Base-by-base conservation (phyloP, 495 filamentous ascomycete genomes). In the Aspergillus sparsus region DNA sequence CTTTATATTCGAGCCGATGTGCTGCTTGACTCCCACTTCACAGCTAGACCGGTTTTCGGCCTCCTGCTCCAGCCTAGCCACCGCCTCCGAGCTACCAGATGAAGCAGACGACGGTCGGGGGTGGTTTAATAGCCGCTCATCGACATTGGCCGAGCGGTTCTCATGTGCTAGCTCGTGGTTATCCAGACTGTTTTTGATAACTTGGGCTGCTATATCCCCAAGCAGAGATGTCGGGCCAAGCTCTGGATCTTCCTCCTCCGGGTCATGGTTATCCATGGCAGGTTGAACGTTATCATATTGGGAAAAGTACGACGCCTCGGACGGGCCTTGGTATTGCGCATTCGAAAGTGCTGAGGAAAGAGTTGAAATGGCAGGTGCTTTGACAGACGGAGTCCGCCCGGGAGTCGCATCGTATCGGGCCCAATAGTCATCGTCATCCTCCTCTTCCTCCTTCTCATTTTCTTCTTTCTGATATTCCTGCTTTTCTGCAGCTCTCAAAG, bases 371-470 rank as follows among this genome's bases (percentile, higher is more conserved):
- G 44, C 16, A 18, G 44, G 44, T 18, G 44, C 15, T 47, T 47
- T 47, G 16, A 47, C 72, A 1, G 85, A 85, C 6, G 93, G 93
- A 16, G 92, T 93, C 36, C 85, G 80, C 7, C 84, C 84, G 2
- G 90, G 90, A 10, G 91, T 94, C 8, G 86, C 84, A 77, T 97
- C 94, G 70, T 98, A 98, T 61, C 87, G 87, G 33, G 87, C 91
- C 94, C 94, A 98, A 73, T 98, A 98, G 64, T 86, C 89, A 61
- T 92, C 92, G 59, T 97, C 92, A 33, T 95, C 91, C 15, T 90
- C 88, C 0, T 89, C 87, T 0, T 82, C 81, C 49, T 78, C 60
- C 42, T 49, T 34, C n/a, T 47, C 35, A 27, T 27, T 27, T 73
- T 74, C 54, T 68, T 63, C 35, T 61, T 76, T 57, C 63, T 53